Evolutionary conservation across 108 stramenopile genomes (phyloP).

Genomic region (Stephanodiscus minutulus): DNA sequence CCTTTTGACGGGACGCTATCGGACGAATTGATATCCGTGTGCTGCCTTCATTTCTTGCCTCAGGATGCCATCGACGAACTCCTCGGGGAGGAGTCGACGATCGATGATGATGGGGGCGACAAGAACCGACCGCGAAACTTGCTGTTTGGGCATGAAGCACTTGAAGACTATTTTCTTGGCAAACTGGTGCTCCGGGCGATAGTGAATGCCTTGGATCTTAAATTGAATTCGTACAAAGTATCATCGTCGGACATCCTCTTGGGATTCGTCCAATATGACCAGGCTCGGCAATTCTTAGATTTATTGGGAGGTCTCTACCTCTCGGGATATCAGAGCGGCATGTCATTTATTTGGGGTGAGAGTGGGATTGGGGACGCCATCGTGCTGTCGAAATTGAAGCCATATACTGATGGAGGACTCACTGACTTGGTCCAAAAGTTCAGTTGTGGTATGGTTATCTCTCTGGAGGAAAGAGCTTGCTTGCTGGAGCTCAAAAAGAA

Average conservation of each 20-base stretch:
- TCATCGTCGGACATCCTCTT: not conserved
- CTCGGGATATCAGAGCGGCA: constrained; percentile 2
- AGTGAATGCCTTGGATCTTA: constrained; percentile 44
- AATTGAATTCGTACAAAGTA: constrained; percentile 34
- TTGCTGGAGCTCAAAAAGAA: constrained; percentile 32
- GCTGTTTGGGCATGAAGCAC: constrained; percentile 22
- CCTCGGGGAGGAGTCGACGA: constrained; percentile 17
- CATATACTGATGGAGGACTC: no score
- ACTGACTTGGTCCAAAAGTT: constrained; percentile 35
- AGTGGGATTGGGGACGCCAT: constrained; percentile 21
- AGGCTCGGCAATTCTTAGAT: constrained; percentile 14
- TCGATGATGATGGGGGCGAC: no score
- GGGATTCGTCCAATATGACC: not conserved
- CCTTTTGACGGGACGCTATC: constrained; percentile 37
- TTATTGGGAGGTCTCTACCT: constrained; percentile 11
- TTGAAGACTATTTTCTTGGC: constrained; percentile 73
- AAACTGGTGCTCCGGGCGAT: constrained; percentile 64
- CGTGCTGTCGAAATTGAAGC: constrained; percentile 10
- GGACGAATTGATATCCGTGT: constrained; percentile 70
- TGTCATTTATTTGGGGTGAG: constrained; percentile 31
- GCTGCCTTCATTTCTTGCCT: constrained; percentile 66
- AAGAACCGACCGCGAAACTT: constrained; percentile 40
- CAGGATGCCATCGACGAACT: constrained; percentile 65
- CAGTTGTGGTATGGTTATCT: constrained; percentile 52
- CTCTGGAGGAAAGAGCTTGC: constrained; percentile 59